A percentile compares a stretch with the other conserved stretches of the same genome.
phyloP scores from a whole-genome alignment of 768 basidiomycete species.

The Leccinum obscurum region DNA sequence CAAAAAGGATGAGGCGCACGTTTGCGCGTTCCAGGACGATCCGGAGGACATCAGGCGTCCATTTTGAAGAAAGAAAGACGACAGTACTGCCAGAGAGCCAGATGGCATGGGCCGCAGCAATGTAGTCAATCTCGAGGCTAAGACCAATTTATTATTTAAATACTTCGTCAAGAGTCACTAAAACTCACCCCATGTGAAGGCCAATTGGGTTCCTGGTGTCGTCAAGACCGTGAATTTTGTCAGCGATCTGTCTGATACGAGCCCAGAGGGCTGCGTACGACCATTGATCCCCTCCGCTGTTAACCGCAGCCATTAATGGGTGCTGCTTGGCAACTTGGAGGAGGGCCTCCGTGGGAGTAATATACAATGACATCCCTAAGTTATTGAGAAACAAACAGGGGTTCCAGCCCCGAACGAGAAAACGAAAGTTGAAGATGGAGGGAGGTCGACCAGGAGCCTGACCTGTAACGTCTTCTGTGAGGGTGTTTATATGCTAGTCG shows the following conservation, averaged over 20 bases:
- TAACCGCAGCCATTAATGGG: constrained; percentile 25
- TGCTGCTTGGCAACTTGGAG: constrained; percentile 31
- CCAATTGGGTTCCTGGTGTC: constrained; percentile 22
- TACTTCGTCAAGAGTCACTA: background rate
- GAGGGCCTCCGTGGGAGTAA: constrained; percentile 33
- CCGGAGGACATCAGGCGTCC: constrained; percentile 29
- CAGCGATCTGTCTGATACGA: constrained; percentile 29
- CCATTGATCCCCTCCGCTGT: constrained; percentile 23
- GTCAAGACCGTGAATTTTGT: constrained; percentile 20
- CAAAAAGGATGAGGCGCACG: constrained; percentile 25
- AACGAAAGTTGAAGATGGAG: constrained; percentile 9
- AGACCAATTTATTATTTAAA: background rate
- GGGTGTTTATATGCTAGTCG: constrained; percentile 10
- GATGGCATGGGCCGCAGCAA: constrained; percentile 32
- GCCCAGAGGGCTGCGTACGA: constrained; percentile 35
- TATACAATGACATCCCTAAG: constrained; percentile 13
- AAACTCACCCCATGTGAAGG: constrained; percentile 27
- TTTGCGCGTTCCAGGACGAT: constrained; percentile 24
- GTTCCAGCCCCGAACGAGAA: constrained; percentile 21
- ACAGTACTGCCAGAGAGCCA: constrained; percentile 30
- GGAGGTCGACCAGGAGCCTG: constrained; percentile 29
- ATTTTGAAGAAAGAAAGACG: constrained; percentile 32
- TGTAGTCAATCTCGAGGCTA: constrained; percentile 32
- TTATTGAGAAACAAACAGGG: constrained; percentile 8
- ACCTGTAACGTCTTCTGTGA: background rate